A percentile compares a stretch with the other conserved stretches of the same genome.
Conservation (phyloP, 2,329 filamentous ascomycete species). For the Diplodia scrobiculata region DNA sequence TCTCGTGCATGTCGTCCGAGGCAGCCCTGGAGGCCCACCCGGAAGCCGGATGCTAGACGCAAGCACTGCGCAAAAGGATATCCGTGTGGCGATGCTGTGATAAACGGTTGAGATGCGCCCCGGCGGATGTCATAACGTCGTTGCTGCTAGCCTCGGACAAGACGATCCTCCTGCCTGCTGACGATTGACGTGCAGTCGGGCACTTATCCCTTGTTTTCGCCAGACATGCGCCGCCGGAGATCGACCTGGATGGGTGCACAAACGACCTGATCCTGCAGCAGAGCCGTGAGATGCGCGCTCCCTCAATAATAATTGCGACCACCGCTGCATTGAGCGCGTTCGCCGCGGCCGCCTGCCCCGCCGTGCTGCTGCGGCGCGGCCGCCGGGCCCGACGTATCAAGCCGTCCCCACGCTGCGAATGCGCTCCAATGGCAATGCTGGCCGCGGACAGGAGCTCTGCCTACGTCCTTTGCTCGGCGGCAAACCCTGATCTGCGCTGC, state of each 20-base stretch:
- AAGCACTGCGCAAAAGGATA: conserved; percentile 13
- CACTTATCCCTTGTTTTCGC: conserved; percentile 14
- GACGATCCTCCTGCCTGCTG: conserved; percentile 16
- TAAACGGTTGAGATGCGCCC: conserved; percentile 20
- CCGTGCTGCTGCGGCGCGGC: neutral
- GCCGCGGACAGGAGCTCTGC: neutral
- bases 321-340: conserved; percentile 12
- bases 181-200: conserved; percentile 21
- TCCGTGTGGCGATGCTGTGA: conserved; percentile 23
- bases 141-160: conserved; percentile 16
- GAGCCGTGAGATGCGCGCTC: conserved; percentile 17
- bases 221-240: conserved; percentile 11
- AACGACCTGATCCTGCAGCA: conserved; percentile 21
- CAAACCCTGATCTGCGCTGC: conserved; percentile 28
- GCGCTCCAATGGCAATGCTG: neutral
- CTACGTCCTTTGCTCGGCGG: conserved; percentile 5
- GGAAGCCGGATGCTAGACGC: conserved; percentile 11
- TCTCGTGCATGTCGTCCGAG: conserved; percentile 23
- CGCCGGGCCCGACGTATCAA: conserved; percentile 9
- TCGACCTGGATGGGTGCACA: conserved; percentile 16
- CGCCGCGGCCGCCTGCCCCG: neutral
- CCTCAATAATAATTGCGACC: neutral
- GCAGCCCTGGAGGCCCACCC: conserved; percentile 16
- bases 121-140: conserved; percentile 20
- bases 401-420: conserved; percentile 5